Evolutionary conservation across 495 filamentous ascomycete species (phyloP).

Genomic region (Xylaria curta): DNA sequence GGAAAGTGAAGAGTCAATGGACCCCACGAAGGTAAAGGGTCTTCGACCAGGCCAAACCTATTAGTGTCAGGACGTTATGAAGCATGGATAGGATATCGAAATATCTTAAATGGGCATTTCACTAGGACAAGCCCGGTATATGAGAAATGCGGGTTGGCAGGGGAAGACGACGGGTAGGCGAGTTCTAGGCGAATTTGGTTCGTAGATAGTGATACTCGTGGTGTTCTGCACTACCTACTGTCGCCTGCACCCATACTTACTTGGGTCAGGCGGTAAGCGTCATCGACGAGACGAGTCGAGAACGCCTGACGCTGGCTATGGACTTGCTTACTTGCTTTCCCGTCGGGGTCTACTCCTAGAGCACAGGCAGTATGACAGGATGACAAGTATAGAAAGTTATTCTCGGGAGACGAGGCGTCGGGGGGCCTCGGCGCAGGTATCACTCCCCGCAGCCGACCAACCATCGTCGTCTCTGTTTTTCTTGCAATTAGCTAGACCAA

Average conservation of each 20-base stretch:
- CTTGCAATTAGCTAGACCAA: slow-evolving; percentile 11
- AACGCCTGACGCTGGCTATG: not conserved
- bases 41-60: slow-evolving; percentile 14
- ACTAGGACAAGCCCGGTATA: slow-evolving; percentile 2
- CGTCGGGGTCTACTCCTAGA: not conserved
- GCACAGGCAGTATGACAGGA: slow-evolving; percentile 3
- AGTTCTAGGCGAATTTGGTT: slow-evolving; percentile 3
- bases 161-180: not conserved
- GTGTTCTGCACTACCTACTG: slow-evolving; percentile 19
- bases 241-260: slow-evolving; percentile 16
- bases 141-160: slow-evolving; percentile 10
- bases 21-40: slow-evolving; percentile 19
- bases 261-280: slow-evolving; percentile 7
- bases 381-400: not conserved
- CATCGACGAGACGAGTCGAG: slow-evolving; percentile 7
- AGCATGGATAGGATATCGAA: not conserved
- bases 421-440: slow-evolving; percentile 1
- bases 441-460: not conserved
- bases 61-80: not conserved
- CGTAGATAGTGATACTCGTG: slow-evolving; percentile 27
- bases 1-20: slow-evolving; percentile 1
- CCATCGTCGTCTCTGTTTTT: slow-evolving; percentile 1
- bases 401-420: not conserved
- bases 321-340: not conserved
- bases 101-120: slow-evolving; percentile 12